phyloP scores from a whole-genome alignment of 2,329 filamentous ascomycete genomes.

The Verticillium longisporum region DNA sequence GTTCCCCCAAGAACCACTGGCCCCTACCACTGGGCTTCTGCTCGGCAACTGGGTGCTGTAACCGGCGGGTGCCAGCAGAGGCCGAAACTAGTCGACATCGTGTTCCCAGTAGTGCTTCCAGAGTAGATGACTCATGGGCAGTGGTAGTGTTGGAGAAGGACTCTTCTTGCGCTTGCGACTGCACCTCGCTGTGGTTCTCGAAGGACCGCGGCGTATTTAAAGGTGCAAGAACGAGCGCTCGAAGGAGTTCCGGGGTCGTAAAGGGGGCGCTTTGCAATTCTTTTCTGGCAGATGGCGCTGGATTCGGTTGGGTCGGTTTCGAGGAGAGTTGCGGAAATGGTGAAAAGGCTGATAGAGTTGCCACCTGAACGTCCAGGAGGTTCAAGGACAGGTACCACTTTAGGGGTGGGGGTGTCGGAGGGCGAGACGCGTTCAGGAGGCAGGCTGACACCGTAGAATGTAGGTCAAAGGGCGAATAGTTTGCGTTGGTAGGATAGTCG shows the following conservation, averaged over 20 bases:
- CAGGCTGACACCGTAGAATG: too few relatives aligned
- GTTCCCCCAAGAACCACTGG: not conserved
- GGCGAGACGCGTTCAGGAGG: not conserved
- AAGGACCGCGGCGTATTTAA: slow-evolving; percentile 87
- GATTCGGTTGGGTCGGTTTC: not conserved
- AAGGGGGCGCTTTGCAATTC: slow-evolving; percentile 3
- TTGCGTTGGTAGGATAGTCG: not conserved
- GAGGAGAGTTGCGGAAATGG: too few relatives aligned
- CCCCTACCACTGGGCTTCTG: slow-evolving; percentile 44
- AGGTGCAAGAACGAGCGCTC: slow-evolving; percentile 49
- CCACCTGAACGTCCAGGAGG: not conserved
- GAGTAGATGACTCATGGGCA: slow-evolving; percentile 90
- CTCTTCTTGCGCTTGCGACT: slow-evolving; percentile 46
- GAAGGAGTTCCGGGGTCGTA: slow-evolving; percentile 14
- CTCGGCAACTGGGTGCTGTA: slow-evolving; percentile 44
- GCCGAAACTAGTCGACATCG: slow-evolving; percentile 92
- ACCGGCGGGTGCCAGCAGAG: slow-evolving; percentile 70
- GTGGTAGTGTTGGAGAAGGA: slow-evolving; percentile 19
- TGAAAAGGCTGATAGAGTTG: not conserved
- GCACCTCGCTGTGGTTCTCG: slow-evolving; percentile 87
- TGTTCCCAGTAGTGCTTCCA: slow-evolving; percentile 97
- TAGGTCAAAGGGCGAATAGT: not conserved
- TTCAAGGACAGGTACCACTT: slow-evolving; percentile 2
- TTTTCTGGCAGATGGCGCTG: not conserved
- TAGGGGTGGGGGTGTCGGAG: slow-evolving; percentile 5